Conservation (phyloP, 2,329 filamentous ascomycete species). For the Aspergillus hiratsukae region DNA sequence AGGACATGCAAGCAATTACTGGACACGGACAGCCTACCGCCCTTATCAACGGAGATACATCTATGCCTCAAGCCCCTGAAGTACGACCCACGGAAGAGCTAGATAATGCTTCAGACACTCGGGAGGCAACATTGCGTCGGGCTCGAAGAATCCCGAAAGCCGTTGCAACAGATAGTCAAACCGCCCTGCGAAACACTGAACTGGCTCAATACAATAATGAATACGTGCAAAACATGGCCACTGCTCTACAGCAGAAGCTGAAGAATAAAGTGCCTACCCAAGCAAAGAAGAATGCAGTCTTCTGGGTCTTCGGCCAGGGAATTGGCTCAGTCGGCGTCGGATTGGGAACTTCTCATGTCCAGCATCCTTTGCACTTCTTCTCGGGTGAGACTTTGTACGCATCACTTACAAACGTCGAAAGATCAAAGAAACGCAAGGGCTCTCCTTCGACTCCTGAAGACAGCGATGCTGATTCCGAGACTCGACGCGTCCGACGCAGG, state of each 20-base stretch:
- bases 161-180: constrained; percentile 46
- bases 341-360: constrained; percentile 37
- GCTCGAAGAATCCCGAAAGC: constrained; percentile 33
- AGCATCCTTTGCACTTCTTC: constrained; percentile 55
- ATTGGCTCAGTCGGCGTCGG: constrained; percentile 51
- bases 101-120: not conserved
- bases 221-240: constrained; percentile 59
- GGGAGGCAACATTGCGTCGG: constrained; percentile 21
- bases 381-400: constrained; percentile 53
- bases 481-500: constrained; percentile 37
- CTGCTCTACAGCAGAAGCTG: constrained; percentile 42
- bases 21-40: not conserved
- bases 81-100: not conserved
- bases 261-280: constrained; percentile 38
- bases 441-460: constrained; percentile 19
- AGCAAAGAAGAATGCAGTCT: constrained; percentile 60
- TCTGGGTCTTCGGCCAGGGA: constrained; percentile 56
- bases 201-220: constrained; percentile 54
- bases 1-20: constrained; percentile 23
- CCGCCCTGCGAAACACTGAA: constrained; percentile 53
- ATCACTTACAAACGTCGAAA: constrained; percentile 38
- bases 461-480: constrained; percentile 20
- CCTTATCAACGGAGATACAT: not conserved
- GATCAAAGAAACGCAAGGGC: constrained; percentile 25
- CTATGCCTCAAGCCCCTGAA: not conserved